Evolutionary conservation across 1,139 yeast species (phyloP), one percentile per base, ranked within the genome.

Genomic region (Zygotorulaspora mrakii): DNA sequence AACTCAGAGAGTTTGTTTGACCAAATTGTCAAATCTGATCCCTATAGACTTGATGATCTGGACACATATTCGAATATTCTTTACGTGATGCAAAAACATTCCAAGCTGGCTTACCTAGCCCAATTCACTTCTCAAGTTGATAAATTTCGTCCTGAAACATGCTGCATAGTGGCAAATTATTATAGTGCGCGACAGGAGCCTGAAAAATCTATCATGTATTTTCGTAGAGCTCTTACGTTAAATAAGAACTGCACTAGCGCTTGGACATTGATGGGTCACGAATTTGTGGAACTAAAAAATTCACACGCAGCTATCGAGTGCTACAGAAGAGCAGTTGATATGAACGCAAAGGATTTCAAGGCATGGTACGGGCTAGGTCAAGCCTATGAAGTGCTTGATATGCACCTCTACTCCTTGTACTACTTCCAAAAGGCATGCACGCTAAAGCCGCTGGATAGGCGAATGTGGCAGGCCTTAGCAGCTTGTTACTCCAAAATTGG

Each of bases 351-450:
- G 56, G 98, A 94, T 62, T 94, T 85, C 62, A 71, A 96, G 39
- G 98, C 98, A 0, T 94, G 98, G 99, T 91, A 91, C 63, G 98
- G 98, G 1, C 69, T 94, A 39, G 99, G 98, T 0, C 98, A 91
- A 63, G 97, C 98, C 1, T 94, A 94, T 59, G 98, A 94, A 61
- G 95, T 94, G 12, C 69, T 91, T 44, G 97, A 91, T 54, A 89
- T 89, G 96, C 94, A 86, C 61, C 71, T 87, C 52, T 94, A 89
- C 57, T 91, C 97, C 0, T 68, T 89, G 28, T 89, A 88, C 62
- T 91, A 94, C 60, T 94, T 87, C 59, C 96, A 91, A 64, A 72
- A 86, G 35, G 96, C 97, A 0, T 84, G 96, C 28, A 77, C 86
- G 16, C 70, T 94, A 47, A 89, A 84, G 54, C 97, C 97, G 1